Evolutionary conservation across 1,284 basidiomycete species (phyloP).

Genomic region (Pseudozyma flocculosa): DNA sequence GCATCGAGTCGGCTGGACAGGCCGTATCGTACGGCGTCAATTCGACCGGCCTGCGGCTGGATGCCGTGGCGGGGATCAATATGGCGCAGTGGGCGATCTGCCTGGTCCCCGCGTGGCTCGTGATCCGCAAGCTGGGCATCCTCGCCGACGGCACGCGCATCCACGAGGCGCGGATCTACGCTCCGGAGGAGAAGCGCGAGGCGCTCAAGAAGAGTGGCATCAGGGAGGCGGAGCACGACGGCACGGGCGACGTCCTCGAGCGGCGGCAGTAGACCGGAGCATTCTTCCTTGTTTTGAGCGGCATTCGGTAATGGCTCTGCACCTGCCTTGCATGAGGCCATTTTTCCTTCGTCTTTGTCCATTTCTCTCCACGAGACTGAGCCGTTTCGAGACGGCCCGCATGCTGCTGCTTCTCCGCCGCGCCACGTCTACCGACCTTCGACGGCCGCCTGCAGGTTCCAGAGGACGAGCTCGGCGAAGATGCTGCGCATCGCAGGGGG

Average conservation of each 20-base stretch:
- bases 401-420: too few species aligned
- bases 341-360: too few species aligned
- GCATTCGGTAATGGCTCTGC: too few species aligned
- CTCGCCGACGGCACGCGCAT: slow-evolving; percentile 34
- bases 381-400: too few species aligned
- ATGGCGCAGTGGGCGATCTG: slow-evolving; percentile 47
- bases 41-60: slow-evolving; percentile 39
- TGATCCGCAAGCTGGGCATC: slow-evolving; percentile 46
- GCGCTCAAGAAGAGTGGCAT: slow-evolving; percentile 16
- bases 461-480: slow-evolving; percentile 41
- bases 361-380: too few species aligned
- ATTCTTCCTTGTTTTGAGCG: too few species aligned
- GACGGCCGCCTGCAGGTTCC: slow-evolving; percentile 25
- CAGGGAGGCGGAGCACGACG: slow-evolving; percentile 21
- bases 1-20: slow-evolving; percentile 51
- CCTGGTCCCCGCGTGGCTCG: slow-evolving; percentile 46
- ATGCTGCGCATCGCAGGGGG: slow-evolving; percentile 3
- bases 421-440: background rate
- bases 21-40: slow-evolving; percentile 54
- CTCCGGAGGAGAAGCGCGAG: slow-evolving; percentile 26
- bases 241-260: slow-evolving; percentile 11
- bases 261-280: too few species aligned
- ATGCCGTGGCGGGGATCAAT: slow-evolving; percentile 51
- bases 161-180: slow-evolving; percentile 35
- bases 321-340: too few species aligned